phyloP scores from a whole-genome alignment of 768 basidiomycete species.

The Psilocybe cubensis region DNA sequence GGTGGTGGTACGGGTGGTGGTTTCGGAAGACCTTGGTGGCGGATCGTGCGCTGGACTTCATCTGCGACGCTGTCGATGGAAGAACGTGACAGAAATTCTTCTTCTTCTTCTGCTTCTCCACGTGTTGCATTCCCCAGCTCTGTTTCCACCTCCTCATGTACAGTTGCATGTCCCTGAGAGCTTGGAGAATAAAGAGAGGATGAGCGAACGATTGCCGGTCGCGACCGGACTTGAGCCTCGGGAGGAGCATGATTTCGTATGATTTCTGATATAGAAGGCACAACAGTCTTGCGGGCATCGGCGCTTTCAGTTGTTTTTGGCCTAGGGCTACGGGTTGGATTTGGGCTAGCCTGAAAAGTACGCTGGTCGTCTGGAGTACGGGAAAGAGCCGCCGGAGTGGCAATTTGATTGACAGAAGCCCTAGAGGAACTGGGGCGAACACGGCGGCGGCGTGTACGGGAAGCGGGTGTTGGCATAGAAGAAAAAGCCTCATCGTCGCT shows the following conservation, averaged over 20 bases:
- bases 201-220: conserved; percentile 45
- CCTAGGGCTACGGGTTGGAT: conserved; percentile 8
- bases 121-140: conserved; percentile 51
- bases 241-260: conserved; percentile 80
- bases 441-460: conserved; percentile 38
- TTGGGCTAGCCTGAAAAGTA: conserved; percentile 1
- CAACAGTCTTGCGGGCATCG: conserved; percentile 49
- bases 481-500: conserved; percentile 54
- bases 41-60: conserved; percentile 75
- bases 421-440: conserved; percentile 33
- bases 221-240: conserved; percentile 51
- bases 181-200: conserved; percentile 53
- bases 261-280: conserved; percentile 88
- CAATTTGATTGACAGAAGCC: conserved; percentile 29
- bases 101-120: conserved; percentile 73
- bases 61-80: conserved; percentile 88
- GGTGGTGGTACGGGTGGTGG: conserved; percentile 36
- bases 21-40: conserved; percentile 53
- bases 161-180: conserved; percentile 44
- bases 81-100: conserved; percentile 73
- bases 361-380: conserved; percentile 7
- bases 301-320: conserved; percentile 23
- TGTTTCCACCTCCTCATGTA: conserved; percentile 58
- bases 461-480: conserved; percentile 27
- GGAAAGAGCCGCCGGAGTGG: conserved; percentile 16